Conservation (phyloP, 768 basidiomycete species). For the Hemileccinum impolitum region DNA sequence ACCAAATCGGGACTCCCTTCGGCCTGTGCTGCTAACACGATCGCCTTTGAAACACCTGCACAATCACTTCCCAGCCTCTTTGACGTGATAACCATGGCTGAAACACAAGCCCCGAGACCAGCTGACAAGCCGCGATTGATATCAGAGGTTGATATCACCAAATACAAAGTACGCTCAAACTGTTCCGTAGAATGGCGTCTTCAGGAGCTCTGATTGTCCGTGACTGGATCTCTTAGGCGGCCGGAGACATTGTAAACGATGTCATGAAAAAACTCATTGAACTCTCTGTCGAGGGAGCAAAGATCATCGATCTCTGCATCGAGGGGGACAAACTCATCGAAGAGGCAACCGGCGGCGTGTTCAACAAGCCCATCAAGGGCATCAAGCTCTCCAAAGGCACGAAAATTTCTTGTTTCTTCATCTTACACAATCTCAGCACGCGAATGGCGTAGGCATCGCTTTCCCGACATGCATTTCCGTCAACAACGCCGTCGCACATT, state of each 20-base stretch:
- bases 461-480: slow-evolving; percentile 94
- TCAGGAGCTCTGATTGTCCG: slow-evolving; percentile 7
- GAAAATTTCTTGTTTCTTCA: slow-evolving; percentile 19
- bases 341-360: slow-evolving; percentile 77
- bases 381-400: slow-evolving; percentile 84
- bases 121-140: slow-evolving; percentile 55
- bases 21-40: slow-evolving; percentile 4
- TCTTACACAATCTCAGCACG: slow-evolving; percentile 5
- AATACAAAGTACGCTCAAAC: slow-evolving; percentile 66
- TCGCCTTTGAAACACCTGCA: slow-evolving; percentile 2
- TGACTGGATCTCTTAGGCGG: slow-evolving; percentile 50
- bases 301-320: slow-evolving; percentile 83
- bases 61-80: slow-evolving; percentile 6
- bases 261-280: slow-evolving; percentile 84
- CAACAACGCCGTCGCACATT: slow-evolving; percentile 94
- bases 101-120: slow-evolving; percentile 44
- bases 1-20: slow-evolving; percentile 24
- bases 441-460: slow-evolving; percentile 62
- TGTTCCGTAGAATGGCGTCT: slow-evolving; percentile 14
- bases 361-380: slow-evolving; percentile 88
- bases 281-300: slow-evolving; percentile 75
- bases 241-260: slow-evolving; percentile 84
- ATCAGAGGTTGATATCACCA: slow-evolving; percentile 73
- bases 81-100: slow-evolving; percentile 48
- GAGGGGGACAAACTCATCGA: slow-evolving; percentile 95